Percentiles rank a stretch among this genome's conserved stretches.
Conservation (phyloP, 768 basidiomycete genomes). For the Macrolepiota dolichaula region DNA sequence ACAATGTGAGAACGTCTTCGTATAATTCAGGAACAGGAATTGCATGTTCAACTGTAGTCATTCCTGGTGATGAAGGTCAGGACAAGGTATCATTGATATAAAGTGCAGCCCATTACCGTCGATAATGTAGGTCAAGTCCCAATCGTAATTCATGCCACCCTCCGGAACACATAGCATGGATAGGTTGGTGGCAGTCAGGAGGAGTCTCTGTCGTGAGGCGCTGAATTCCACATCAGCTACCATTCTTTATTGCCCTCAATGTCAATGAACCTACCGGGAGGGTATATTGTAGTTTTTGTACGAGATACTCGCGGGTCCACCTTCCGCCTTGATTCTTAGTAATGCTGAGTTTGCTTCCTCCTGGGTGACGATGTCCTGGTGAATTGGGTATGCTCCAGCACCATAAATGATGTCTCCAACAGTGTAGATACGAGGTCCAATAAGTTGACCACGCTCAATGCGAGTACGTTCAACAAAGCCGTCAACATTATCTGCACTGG, state of each 20-base stretch:
- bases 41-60: slow-evolving; percentile 75
- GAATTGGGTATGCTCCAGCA: slow-evolving; percentile 37
- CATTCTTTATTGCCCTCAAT: not conserved
- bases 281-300: slow-evolving; percentile 81
- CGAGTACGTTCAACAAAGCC: slow-evolving; percentile 66
- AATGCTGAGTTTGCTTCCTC: slow-evolving; percentile 65
- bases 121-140: slow-evolving; percentile 77
- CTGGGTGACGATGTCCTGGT: slow-evolving; percentile 62
- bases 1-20: slow-evolving; percentile 64
- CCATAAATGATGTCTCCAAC: slow-evolving; percentile 67
- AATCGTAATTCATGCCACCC: slow-evolving; percentile 78
- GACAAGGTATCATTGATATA: not conserved
- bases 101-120: slow-evolving; percentile 44
- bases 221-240: slow-evolving; percentile 23
- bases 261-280: slow-evolving; percentile 41
- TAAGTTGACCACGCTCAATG: slow-evolving; percentile 62
- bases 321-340: slow-evolving; percentile 66
- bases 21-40: slow-evolving; percentile 63
- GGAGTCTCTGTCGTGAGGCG: slow-evolving; percentile 64
- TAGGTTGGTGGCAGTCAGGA: slow-evolving; percentile 57
- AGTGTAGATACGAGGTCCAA: slow-evolving; percentile 72
- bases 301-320: slow-evolving; percentile 65
- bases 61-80: slow-evolving; percentile 38
- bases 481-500: slow-evolving; percentile 59
- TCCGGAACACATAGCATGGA: slow-evolving; percentile 74